Conservation (phyloP, 306 rosid genomes). For the Sicyos edulis region DNA sequence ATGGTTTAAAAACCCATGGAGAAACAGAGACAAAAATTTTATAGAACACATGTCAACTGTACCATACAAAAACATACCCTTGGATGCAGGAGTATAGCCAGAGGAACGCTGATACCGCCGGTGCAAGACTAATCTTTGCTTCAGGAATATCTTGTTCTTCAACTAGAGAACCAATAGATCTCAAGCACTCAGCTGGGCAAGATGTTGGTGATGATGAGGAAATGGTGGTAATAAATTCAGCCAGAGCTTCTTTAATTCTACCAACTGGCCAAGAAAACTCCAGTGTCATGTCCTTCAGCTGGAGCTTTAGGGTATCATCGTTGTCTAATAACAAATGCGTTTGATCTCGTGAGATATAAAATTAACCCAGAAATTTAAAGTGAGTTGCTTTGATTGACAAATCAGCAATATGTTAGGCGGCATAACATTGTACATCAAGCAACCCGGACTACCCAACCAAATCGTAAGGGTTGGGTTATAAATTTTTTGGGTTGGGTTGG, state of each 20-base stretch:
- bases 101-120: slow-evolving; percentile 79
- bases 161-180: slow-evolving; percentile 55
- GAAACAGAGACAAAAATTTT: background rate
- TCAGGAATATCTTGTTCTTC: slow-evolving; percentile 63
- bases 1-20: slow-evolving; percentile 14
- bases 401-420: background rate
- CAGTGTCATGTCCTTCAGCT: slow-evolving; percentile 48
- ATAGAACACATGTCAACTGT: background rate
- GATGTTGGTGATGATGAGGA: slow-evolving; percentile 39
- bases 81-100: slow-evolving; percentile 77
- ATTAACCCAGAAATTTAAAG: slow-evolving; percentile 7
- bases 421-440: background rate
- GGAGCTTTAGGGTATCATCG: slow-evolving; percentile 53
- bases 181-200: slow-evolving; percentile 51
- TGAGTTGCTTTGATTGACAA: background rate
- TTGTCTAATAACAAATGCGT: slow-evolving; percentile 32
- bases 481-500: no score
- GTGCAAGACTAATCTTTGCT: slow-evolving; percentile 49
- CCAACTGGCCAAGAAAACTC: slow-evolving; percentile 77
- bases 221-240: slow-evolving; percentile 28
- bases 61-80: slow-evolving; percentile 36
- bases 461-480: no score
- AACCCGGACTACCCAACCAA: no score
- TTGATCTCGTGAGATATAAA: slow-evolving; percentile 13
- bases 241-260: slow-evolving; percentile 46